These are phyloP conservation scores for Yamadazyma nakazawae DNA, from an alignment of 805 yeast genomes.

Conservation along the genomic window DNA sequence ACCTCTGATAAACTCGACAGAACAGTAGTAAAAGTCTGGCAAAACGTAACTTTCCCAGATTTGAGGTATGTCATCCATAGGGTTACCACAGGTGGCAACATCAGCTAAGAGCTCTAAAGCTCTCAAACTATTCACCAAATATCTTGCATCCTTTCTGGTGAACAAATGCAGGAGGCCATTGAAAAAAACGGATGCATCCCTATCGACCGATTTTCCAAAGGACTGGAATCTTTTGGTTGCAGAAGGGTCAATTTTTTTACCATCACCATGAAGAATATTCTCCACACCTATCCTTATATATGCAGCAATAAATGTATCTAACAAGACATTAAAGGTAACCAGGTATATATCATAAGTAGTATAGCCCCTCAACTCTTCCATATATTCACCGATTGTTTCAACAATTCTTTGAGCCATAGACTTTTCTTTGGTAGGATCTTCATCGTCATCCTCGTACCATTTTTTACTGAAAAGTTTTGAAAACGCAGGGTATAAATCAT, in stretches of 20 bases:
- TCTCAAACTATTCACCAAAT: constrained; percentile 36
- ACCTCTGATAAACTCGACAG: constrained; percentile 63
- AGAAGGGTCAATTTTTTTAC: constrained; percentile 39
- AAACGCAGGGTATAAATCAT: constrained; percentile 65
- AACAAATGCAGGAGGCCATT: constrained; percentile 34
- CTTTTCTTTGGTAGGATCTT: constrained; percentile 3
- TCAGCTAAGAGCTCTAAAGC: constrained; percentile 41
- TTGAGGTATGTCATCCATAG: constrained; percentile 31
- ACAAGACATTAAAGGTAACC: constrained; percentile 35
- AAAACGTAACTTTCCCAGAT: constrained; percentile 60
- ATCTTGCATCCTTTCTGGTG: constrained; percentile 38
- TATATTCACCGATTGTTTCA: constrained; percentile 73
- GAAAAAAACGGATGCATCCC: constrained; percentile 39
- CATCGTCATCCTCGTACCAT: constrained; percentile 61
- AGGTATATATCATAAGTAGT: constrained; percentile 41
- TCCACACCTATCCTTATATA: constrained; percentile 40
- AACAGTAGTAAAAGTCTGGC: constrained; percentile 70
- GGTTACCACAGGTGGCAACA: constrained; percentile 38
- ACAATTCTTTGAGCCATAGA: constrained; percentile 57
- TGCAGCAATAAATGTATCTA: constrained; percentile 36
- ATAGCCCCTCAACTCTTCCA: constrained; percentile 56
- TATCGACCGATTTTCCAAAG: constrained; percentile 34
- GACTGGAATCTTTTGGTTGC: constrained; percentile 34
- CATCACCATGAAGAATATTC: constrained; percentile 39
- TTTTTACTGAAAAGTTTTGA: constrained; percentile 58